phyloP scores from a whole-genome alignment of 106 monocot genomes.

The Chionographis japonica region DNA sequence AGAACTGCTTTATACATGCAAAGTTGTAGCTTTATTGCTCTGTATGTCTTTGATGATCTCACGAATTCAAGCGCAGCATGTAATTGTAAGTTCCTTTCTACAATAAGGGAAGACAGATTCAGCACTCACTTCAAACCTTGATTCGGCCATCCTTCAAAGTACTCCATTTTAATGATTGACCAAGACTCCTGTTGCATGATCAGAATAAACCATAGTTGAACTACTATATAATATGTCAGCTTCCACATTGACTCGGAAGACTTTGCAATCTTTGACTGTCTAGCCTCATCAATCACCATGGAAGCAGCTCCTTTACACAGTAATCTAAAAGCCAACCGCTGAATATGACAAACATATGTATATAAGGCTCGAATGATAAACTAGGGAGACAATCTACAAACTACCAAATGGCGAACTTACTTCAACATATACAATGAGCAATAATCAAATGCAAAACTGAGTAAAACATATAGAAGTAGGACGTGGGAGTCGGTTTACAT shows the following conservation, averaged over 20 bases:
- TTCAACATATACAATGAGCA: too few relatives aligned
- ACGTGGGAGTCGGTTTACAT: too few relatives aligned
- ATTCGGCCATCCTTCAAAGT: slow-evolving; percentile 1
- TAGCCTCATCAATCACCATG: background rate
- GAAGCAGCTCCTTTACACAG: background rate
- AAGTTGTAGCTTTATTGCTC: too few relatives aligned
- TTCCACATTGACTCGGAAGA: slow-evolving; percentile 3
- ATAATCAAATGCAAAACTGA: too few relatives aligned
- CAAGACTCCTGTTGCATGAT: background rate
- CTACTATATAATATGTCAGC: background rate
- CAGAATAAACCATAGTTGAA: background rate
- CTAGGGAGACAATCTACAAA: background rate
- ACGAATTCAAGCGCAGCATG: too few relatives aligned
- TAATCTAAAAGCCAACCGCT: background rate
- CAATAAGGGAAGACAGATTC: background rate
- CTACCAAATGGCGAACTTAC: too few relatives aligned
- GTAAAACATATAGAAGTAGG: too few relatives aligned
- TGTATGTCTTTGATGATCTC: too few relatives aligned
- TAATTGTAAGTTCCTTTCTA: too few relatives aligned
- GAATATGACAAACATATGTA: background rate
- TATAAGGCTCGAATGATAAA: too few relatives aligned
- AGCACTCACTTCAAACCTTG: background rate
- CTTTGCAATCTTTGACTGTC: background rate
- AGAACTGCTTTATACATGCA: too few relatives aligned
- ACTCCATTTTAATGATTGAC: background rate